phyloP scores from a whole-genome alignment of 2,329 filamentous ascomycete genomes.

The Microsporum canis region DNA sequence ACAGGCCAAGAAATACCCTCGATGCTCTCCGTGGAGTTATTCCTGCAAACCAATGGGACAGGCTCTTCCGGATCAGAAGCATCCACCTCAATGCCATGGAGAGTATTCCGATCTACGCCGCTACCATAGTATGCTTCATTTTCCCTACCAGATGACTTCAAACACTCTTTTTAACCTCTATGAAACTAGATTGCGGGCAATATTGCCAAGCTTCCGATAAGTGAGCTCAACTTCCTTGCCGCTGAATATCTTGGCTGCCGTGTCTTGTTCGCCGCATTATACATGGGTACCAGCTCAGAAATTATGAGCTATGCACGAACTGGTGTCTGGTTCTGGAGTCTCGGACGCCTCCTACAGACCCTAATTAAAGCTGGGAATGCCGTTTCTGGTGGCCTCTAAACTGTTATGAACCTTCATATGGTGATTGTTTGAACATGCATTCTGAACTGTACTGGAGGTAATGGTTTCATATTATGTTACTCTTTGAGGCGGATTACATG shows the following conservation, averaged over 20 bases:
- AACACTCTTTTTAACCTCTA: neutral
- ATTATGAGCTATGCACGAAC: conserved; percentile 24
- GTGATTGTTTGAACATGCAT: too few species aligned
- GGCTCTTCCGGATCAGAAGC: conserved; percentile 21
- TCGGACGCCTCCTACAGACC: conserved; percentile 24
- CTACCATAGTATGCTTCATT: conserved; percentile 22
- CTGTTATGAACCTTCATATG: neutral
- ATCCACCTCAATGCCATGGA: conserved; percentile 29
- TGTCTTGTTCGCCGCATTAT: conserved; percentile 25
- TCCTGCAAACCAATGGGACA: conserved; percentile 15
- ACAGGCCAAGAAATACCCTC: conserved; percentile 26
- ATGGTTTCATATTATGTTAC: too few species aligned
- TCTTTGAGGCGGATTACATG: too few species aligned
- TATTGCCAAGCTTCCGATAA: conserved; percentile 21
- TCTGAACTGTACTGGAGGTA: too few species aligned
- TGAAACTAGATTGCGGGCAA: conserved; percentile 22
- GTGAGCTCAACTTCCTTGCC: conserved; percentile 24
- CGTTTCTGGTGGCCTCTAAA: neutral
- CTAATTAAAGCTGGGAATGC: conserved; percentile 22
- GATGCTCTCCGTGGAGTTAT: conserved; percentile 21
- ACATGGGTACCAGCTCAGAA: conserved; percentile 25
- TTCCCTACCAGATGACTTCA: neutral
- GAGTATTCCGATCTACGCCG: conserved; percentile 26
- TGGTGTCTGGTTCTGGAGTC: conserved; percentile 25
- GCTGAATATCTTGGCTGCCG: conserved; percentile 24